Evolutionary conservation across 139 green algal species (phyloP), one percentile per base, ranked within the genome.

Genomic region (Volvox africanus): DNA sequence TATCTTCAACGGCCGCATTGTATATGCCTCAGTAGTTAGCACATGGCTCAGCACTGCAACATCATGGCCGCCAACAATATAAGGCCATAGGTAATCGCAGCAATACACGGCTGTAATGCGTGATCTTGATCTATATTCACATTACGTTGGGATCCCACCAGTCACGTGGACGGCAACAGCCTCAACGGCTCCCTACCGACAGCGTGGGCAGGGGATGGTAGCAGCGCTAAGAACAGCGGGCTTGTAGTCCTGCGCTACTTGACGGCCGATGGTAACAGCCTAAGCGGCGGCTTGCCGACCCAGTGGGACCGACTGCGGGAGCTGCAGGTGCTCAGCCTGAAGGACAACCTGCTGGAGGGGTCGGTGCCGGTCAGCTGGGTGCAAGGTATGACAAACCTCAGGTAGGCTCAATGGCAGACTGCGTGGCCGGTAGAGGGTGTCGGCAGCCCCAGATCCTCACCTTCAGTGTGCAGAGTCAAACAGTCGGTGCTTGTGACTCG

Each of bases 321-420:
- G 69, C 85, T 89, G 44, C 69, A 33, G 85, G 85, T 71, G 69
- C 86, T 90, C 22, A 76, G 86, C 30, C 50, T 90, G 6, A 62
- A 61, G 73, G 73, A 36, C 50, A 90, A 90, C 50, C 50, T 61
- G 30, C 86, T 90, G 44, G 19, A 28, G 2, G 86, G 86, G 2
- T 2, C 50, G 20, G 73, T 90, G 30, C 86, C 86, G 19, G 1
- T 13, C 18, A 71, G 12, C 36, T 90, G 86, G 86, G 71, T 12
- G 19, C 19, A 36, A n/a, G 86, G 73, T 32, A 90, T 90, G 86
- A 75, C 20, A 12, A 76, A 55, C 30, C 86, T 90, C 21, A 90
- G 86, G 86, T 90, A 75, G 65, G 22, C 35, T 9, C 44, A 55
- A 55, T 55, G 44, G 44, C 44, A 55, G 44, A 55, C 44, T 55